Evolutionary conservation across 768 basidiomycete genomes (phyloP).

Genomic region (Podaxis sp.): DNA sequence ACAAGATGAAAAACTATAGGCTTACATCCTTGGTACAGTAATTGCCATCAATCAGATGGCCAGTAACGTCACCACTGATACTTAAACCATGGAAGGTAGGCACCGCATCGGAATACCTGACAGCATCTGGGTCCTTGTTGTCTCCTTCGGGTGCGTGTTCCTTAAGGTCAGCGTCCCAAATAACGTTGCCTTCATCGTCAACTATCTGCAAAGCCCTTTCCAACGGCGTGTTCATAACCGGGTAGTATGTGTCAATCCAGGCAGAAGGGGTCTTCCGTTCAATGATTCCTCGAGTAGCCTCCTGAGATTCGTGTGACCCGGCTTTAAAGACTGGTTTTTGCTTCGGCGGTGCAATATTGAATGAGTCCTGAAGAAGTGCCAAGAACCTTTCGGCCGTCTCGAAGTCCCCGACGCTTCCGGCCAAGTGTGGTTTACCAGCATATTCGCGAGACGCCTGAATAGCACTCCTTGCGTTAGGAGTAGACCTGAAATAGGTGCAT

Average conservation of each 20-base stretch:
- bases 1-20: neutral
- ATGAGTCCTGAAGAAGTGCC: conserved; percentile 62
- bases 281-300: conserved; percentile 60
- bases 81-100: conserved; percentile 87
- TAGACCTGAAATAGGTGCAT: neutral
- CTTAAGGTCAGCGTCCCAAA: conserved; percentile 53
- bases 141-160: conserved; percentile 50
- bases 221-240: conserved; percentile 78
- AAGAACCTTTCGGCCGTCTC: conserved; percentile 68
- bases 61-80: conserved; percentile 69
- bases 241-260: conserved; percentile 90
- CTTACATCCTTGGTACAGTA: conserved; percentile 68
- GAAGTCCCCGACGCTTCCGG: conserved; percentile 61
- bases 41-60: conserved; percentile 73
- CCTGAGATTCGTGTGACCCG: conserved; percentile 66
- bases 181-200: conserved; percentile 1
- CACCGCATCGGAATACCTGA: conserved; percentile 61
- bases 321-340: conserved; percentile 64
- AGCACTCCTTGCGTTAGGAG: conserved; percentile 38
- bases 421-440: conserved; percentile 70
- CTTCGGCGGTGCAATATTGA: conserved; percentile 47
- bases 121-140: conserved; percentile 71
- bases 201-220: conserved; percentile 50
- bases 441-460: conserved; percentile 54
- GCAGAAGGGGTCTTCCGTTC: conserved; percentile 51